Evolutionary conservation across 2,329 filamentous ascomycete species (phyloP).

Genomic region (Colletotrichum sp.): DNA sequence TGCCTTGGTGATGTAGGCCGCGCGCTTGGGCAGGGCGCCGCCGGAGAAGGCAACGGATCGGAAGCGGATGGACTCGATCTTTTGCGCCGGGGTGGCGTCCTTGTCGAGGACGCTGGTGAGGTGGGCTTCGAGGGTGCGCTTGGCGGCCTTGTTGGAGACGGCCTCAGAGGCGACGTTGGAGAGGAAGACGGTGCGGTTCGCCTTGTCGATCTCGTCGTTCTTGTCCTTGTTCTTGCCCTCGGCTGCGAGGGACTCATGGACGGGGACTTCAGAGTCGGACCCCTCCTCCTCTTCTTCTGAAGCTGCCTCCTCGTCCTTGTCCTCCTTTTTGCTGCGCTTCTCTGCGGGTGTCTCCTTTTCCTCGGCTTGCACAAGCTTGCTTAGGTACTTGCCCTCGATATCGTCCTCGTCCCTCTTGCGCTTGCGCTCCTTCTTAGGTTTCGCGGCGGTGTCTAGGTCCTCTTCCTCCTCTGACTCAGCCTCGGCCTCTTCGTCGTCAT

Average conservation of each 20-base stretch:
- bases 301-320: conserved; percentile 49
- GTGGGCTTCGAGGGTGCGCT: conserved; percentile 78
- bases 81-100: conserved; percentile 63
- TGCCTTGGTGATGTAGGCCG: conserved; percentile 90
- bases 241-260: conserved; percentile 63
- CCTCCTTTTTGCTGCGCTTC: conserved; percentile 56
- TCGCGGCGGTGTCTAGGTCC: conserved; percentile 42
- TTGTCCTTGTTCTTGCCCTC: conserved; percentile 52
- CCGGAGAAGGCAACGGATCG: conserved; percentile 88
- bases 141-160: conserved; percentile 81
- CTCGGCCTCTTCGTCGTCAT: conserved; percentile 29
- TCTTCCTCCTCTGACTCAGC: conserved; percentile 39
- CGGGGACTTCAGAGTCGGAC: conserved; percentile 44
- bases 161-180: conserved; percentile 87
- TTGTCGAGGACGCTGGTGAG: conserved; percentile 75
- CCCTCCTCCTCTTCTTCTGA: conserved; percentile 40
- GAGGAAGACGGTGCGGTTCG: conserved; percentile 88
- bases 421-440: conserved; percentile 59
- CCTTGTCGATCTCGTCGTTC: conserved; percentile 77
- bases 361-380: conserved; percentile 65
- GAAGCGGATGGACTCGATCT: conserved; percentile 91
- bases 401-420: conserved; percentile 74
- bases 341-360: conserved; percentile 56
- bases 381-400: conserved; percentile 73
- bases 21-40: conserved; percentile 83